phyloP scores from a whole-genome alignment of 306 rosid genomes.

The Casuarina glauca region DNA sequence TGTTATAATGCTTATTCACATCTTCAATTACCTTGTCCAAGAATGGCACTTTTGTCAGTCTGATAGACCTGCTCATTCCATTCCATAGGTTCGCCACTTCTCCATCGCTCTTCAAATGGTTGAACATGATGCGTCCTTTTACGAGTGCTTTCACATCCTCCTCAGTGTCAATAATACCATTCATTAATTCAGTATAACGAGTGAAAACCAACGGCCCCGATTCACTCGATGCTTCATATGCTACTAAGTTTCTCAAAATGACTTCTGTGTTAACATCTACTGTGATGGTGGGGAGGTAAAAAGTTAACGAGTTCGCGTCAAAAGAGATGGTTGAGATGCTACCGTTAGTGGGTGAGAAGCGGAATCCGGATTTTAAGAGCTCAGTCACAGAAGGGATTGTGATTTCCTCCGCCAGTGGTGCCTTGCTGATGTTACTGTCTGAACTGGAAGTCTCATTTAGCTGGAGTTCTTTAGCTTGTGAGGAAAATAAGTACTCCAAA shows the following conservation, averaged over 20 bases:
- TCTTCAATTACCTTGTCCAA: conserved; percentile 76
- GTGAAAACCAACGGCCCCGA: conserved; percentile 62
- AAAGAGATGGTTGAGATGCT: conserved; percentile 48
- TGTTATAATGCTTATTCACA: conserved; percentile 58
- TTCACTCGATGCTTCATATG: neutral
- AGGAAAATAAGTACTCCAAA: conserved; percentile 28
- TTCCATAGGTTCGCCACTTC: conserved; percentile 68
- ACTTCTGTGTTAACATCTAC: conserved; percentile 33
- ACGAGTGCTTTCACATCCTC: conserved; percentile 60
- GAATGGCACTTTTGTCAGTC: conserved; percentile 58
- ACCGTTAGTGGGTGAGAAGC: conserved; percentile 45
- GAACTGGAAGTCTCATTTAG: conserved; percentile 21
- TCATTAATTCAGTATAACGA: conserved; percentile 70
- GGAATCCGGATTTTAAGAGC: conserved; percentile 46
- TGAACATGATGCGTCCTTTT: conserved; percentile 54
- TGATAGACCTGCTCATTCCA: conserved; percentile 69
- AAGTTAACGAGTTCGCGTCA: conserved; percentile 36
- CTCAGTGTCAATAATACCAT: conserved; percentile 30
- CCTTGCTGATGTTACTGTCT: conserved; percentile 23
- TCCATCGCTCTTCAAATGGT: conserved; percentile 64
- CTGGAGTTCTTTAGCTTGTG: conserved; percentile 33
- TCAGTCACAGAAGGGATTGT: conserved; percentile 63
- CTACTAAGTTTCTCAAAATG: too few species aligned
- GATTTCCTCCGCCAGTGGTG: conserved; percentile 73
- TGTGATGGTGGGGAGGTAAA: conserved; percentile 58